These are phyloP conservation scores for Aphanocladium album DNA, from an alignment of 2,329 filamentous ascomycete genomes.

Conservation along the genomic window DNA sequence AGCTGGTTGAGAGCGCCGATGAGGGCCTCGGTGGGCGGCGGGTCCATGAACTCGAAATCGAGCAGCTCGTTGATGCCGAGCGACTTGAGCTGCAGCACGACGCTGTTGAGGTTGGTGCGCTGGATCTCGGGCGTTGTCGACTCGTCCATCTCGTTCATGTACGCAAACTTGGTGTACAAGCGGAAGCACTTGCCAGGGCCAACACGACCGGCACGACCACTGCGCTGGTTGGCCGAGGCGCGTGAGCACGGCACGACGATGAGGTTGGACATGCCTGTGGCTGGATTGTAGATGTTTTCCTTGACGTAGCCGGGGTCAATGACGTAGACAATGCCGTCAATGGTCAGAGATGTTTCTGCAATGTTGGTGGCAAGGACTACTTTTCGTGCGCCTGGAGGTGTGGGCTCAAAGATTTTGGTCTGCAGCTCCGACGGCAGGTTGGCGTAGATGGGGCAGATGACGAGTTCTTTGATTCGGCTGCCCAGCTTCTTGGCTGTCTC, in stretches of 20 bases:
- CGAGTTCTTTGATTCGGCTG: conserved; percentile 75
- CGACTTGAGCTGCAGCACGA: conserved; percentile 81
- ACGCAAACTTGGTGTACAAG: conserved; percentile 88
- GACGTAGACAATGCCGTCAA: conserved; percentile 93
- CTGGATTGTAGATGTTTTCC: conserved; percentile 87
- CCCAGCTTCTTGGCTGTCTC: conserved; percentile 86
- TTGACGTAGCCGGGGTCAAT: conserved; percentile 96
- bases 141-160: conserved; percentile 91
- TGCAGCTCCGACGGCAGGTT: conserved; percentile 89
- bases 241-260: conserved; percentile 88
- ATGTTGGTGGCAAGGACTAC: conserved; percentile 96
- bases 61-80: conserved; percentile 89
- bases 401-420: conserved; percentile 90
- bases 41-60: conserved; percentile 94
- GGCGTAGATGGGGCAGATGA: conserved; percentile 91
- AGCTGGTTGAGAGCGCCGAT: conserved; percentile 86
- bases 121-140: conserved; percentile 91
- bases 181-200: conserved; percentile 90
- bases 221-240: conserved; percentile 88
- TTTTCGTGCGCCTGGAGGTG: conserved; percentile 78
- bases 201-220: conserved; percentile 87
- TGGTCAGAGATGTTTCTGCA: conserved; percentile 90
- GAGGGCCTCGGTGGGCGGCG: conserved; percentile 82
- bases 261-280: conserved; percentile 86
- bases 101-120: conserved; percentile 77